A percentile compares a stretch with the other conserved stretches of the same genome.
Conservation (phyloP, 2,329 filamentous ascomycete species). For the Cercospora sp. region DNA sequence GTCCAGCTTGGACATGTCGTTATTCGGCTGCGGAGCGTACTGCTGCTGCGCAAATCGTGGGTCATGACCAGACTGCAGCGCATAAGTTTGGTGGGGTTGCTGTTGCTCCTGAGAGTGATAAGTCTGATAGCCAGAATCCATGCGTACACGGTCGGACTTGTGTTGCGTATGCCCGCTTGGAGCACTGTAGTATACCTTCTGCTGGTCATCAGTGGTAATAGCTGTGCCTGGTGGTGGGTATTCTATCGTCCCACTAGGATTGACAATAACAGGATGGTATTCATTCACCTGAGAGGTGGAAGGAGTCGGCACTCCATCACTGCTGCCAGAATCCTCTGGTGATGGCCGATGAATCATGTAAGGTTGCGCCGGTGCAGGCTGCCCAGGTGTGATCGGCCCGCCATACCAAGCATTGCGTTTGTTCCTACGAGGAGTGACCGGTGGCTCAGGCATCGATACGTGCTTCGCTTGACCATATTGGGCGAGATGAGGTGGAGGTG, state of each 20-base stretch:
- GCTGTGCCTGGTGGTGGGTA: slow-evolving; percentile 41
- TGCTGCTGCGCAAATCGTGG: slow-evolving; percentile 32
- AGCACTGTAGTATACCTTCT: slow-evolving; percentile 36
- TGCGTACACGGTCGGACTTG: slow-evolving; percentile 35
- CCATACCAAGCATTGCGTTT: slow-evolving; percentile 76
- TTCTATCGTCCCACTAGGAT: slow-evolving; percentile 52
- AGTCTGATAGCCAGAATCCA: slow-evolving; percentile 39
- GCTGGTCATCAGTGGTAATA: slow-evolving; percentile 41
- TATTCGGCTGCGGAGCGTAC: slow-evolving; percentile 37
- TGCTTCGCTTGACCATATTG: slow-evolving; percentile 41
- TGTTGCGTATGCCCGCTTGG: slow-evolving; percentile 18
- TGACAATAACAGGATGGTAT: slow-evolving; percentile 54
- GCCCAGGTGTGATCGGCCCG: slow-evolving; percentile 44
- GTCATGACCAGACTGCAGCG: slow-evolving; percentile 39
- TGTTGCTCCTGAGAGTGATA: slow-evolving; percentile 29
- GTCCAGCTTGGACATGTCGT: slow-evolving; percentile 58
- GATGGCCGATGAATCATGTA: slow-evolving; percentile 49
- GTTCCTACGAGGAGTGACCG: slow-evolving; percentile 57
- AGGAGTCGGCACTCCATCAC: slow-evolving; percentile 56
- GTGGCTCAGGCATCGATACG: slow-evolving; percentile 42
- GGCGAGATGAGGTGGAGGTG: slow-evolving; percentile 21
- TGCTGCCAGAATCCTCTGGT: slow-evolving; percentile 57
- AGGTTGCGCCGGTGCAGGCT: slow-evolving; percentile 15
- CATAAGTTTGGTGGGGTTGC: slow-evolving; percentile 34
- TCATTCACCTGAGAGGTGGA: slow-evolving; percentile 52